Evolutionary conservation across 1,284 basidiomycete species (phyloP), one percentile per base, ranked within the genome.

Genomic region (Boletus sp.): DNA sequence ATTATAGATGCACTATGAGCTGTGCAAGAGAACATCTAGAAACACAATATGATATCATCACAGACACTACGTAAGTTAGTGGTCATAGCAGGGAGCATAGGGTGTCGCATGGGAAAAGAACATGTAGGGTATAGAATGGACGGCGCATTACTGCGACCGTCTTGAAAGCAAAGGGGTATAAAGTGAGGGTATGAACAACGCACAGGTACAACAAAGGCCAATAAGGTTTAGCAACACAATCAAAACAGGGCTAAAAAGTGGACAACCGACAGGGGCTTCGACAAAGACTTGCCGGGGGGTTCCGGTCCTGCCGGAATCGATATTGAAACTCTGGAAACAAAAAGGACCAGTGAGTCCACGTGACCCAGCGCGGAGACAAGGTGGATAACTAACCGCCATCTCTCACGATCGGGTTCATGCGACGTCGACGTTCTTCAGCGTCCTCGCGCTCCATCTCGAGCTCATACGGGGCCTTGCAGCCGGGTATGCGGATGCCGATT

Each of bases 371-470:
- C 19, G 16, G 30, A 48, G 21, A 46, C 49, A 28, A 30, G 17
- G 28, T 10, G 53, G 17, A 17, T 27, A 17, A 76, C 78, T 37
- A 23, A 81, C 83, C 84, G 67, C 88, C 88, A 65, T 90, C 82
- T 64, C 76, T 77, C 55, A 90, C 79, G 64, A 90, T 77, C 9
- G 88, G 88, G 64, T 89, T 90, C 64, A 75, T 71, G 58, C 76
- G 79, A 10, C 81, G 76, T 56, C 71, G 65, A 21, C 77, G 77
- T 52, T 80, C 80, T 64, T 83, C 82, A 53, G 76, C 78, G 69
- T 87, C 86, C 66, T 86, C 81, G 33, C 79, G 80, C 68, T 90
- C 89, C 75, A 88, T 81, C 64, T 87, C 83, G 21, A 88, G 72
- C 70, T 90, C 87, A 60, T 81, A 89, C 4, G 78, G 80, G 2